These are phyloP conservation scores for Strobilomyces confusus DNA, from an alignment of 768 basidiomycete genomes.

Conservation along the genomic window DNA sequence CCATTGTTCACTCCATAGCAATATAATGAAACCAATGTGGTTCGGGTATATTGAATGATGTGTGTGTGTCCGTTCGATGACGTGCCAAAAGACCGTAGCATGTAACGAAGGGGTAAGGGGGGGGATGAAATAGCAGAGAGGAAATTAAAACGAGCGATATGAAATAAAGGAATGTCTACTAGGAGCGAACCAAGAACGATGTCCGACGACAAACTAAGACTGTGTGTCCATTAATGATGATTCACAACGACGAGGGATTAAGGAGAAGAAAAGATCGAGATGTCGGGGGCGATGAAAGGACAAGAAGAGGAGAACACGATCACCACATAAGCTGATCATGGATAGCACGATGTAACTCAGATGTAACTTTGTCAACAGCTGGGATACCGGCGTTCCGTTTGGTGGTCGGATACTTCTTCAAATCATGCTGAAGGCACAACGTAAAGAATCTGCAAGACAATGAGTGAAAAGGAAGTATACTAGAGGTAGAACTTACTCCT, in stretches of 20 bases:
- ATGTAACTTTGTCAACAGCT: background rate
- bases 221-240: background rate
- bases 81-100: background rate
- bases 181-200: background rate
- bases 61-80: background rate
- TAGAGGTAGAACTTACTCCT: background rate
- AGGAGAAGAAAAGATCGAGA: background rate
- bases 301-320: background rate
- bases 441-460: background rate
- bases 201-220: background rate
- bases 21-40: too few species aligned
- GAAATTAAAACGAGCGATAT: background rate
- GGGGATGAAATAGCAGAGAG: background rate
- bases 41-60: too few species aligned
- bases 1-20: too few species aligned
- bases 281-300: background rate
- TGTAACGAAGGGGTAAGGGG: background rate
- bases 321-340: background rate
- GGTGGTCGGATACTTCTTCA: background rate
- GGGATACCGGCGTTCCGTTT: background rate
- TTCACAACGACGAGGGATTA: background rate
- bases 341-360: background rate
- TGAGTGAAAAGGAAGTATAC: too few species aligned
- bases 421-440: background rate
- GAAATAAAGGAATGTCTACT: background rate